A percentile compares a stretch with the other conserved stretches of the same genome.
phyloP scores from a whole-genome alignment of 768 basidiomycete species.

The Serendipita sp. region DNA sequence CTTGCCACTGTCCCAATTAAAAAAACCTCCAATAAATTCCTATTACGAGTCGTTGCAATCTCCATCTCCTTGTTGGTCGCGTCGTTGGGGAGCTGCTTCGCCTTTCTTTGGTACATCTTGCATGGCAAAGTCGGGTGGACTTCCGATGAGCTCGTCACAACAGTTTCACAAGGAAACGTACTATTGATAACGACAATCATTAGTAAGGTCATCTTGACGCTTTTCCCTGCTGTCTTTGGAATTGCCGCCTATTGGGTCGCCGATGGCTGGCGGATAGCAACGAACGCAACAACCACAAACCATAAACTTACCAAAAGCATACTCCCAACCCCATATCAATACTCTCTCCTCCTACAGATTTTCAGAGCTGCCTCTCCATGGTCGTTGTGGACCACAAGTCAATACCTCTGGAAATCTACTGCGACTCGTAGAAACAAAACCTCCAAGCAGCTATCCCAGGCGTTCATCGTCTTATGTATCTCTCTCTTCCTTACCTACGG shows the following conservation, averaged over 20 bases:
- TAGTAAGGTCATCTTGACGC: not conserved
- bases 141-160: not conserved
- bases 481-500: not conserved
- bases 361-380: not conserved
- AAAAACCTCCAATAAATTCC: too few relatives aligned
- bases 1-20: too few relatives aligned
- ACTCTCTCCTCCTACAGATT: not conserved
- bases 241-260: not conserved
- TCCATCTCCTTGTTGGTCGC: not conserved
- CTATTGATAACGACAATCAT: not conserved
- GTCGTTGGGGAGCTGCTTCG: not conserved
- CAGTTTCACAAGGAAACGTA: not conserved
- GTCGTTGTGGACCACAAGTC: not conserved
- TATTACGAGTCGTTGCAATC: not conserved
- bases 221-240: not conserved
- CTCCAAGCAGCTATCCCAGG: not conserved
- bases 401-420: not conserved
- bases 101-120: not conserved
- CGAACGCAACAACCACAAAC: not conserved
- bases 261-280: not conserved
- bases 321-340: not conserved
- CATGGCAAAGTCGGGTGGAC: not conserved
- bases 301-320: not conserved
- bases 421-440: not conserved
- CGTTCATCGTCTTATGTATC: not conserved